Conservation (phyloP, 768 basidiomycete genomes). For the Candolleomyces eurysporus region DNA sequence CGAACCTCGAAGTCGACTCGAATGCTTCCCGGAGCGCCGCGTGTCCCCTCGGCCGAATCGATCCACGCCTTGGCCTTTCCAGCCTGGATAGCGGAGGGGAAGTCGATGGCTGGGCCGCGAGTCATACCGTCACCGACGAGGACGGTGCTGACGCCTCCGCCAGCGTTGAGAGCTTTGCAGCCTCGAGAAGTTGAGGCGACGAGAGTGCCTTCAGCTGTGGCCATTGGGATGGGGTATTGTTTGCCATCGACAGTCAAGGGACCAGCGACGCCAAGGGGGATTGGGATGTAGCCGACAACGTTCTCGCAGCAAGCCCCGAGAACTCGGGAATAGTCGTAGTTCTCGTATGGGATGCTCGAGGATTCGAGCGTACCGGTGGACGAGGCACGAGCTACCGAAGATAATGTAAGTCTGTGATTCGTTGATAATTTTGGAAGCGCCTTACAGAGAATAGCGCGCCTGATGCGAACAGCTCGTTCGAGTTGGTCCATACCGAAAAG, state of each 20-base stretch:
- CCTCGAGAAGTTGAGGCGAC: constrained; percentile 67
- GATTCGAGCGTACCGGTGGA: constrained; percentile 78
- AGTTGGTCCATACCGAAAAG: constrained; percentile 65
- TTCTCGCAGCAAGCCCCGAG: constrained; percentile 98
- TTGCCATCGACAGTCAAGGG: constrained; percentile 66
- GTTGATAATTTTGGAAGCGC: too few relatives aligned
- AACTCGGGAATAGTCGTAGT: constrained; percentile 93
- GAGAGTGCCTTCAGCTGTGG: constrained; percentile 88
- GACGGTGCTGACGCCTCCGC: constrained; percentile 93
- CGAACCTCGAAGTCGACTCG: constrained; percentile 93
- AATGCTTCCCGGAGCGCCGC: constrained; percentile 79
- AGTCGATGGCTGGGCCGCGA: constrained; percentile 95
- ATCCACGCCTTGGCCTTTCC: constrained; percentile 88
- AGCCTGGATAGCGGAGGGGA: constrained; percentile 76
- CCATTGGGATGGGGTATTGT: constrained; percentile 93
- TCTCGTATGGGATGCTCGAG: constrained; percentile 78
- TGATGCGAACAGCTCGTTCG: constrained; percentile 82
- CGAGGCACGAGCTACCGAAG: constrained; percentile 54
- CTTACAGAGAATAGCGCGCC: constrained; percentile 81
- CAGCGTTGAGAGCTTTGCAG: constrained; percentile 95
- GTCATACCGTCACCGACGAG: constrained; percentile 95
- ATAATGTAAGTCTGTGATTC: too few relatives aligned
- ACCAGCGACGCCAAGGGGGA: constrained; percentile 68
- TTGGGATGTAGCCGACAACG: constrained; percentile 94
- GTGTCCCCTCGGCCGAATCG: constrained; percentile 76